Conservation (phyloP, 2,329 filamentous ascomycete species). For the Penicillium sp. region DNA sequence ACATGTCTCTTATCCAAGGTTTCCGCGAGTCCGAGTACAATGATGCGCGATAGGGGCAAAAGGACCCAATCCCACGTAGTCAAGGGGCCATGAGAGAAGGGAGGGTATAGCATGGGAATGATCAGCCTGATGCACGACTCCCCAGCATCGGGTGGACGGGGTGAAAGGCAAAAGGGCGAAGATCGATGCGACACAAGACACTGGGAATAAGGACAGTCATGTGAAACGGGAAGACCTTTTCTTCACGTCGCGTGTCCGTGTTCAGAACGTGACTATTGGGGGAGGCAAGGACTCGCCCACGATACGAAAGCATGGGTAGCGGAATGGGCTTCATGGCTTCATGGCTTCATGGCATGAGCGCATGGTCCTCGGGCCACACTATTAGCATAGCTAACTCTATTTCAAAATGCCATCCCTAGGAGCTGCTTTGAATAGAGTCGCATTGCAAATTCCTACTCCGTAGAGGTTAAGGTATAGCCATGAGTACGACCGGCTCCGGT, state of each 20-base stretch:
- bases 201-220: neutral
- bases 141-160: constrained; percentile 18
- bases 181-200: constrained; percentile 6
- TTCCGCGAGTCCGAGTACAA: neutral
- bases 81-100: neutral
- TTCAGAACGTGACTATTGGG: constrained; percentile 5
- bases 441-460: neutral
- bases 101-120: constrained; percentile 16
- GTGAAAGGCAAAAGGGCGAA: constrained; percentile 7
- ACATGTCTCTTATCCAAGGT: neutral
- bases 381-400: constrained; percentile 15
- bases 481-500: constrained; percentile 5
- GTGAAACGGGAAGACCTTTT: neutral
- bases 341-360: constrained; percentile 1
- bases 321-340: constrained; percentile 1
- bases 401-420: neutral
- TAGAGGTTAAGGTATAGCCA: neutral
- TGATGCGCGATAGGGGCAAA: neutral
- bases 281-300: constrained; percentile 4
- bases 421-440: neutral
- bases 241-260: constrained; percentile 6
- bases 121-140: constrained; percentile 11
- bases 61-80: neutral
- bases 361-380: constrained; percentile 9
- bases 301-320: neutral